phyloP scores from a whole-genome alignment of 768 basidiomycete species.

The Nidularia pulvinata region DNA sequence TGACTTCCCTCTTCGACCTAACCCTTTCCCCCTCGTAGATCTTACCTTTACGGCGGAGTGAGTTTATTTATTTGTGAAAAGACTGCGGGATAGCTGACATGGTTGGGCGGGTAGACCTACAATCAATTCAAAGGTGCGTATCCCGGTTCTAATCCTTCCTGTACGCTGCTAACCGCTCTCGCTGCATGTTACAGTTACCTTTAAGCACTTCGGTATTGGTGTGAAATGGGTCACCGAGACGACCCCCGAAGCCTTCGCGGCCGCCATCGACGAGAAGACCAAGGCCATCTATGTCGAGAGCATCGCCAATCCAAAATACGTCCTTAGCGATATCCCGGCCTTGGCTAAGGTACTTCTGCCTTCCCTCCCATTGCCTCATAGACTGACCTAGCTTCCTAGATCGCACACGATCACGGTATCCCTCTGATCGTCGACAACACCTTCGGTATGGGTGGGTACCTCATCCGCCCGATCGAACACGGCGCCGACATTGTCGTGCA shows the following conservation, averaged over 20 bases:
- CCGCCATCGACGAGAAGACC: constrained; percentile 76
- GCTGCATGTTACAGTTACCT: constrained; percentile 61
- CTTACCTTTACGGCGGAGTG: constrained; percentile 71
- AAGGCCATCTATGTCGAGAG: constrained; percentile 77
- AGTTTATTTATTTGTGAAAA: constrained; percentile 13
- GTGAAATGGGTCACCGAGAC: constrained; percentile 62
- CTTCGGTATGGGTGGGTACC: constrained; percentile 76
- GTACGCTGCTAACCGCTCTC: neutral
- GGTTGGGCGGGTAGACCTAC: constrained; percentile 45
- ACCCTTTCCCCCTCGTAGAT: too few species aligned
- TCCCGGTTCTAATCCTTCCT: neutral
- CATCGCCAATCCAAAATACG: constrained; percentile 80
- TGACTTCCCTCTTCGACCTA: too few species aligned
- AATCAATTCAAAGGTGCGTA: constrained; percentile 67
- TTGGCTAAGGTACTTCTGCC: constrained; percentile 56
- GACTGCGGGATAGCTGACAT: neutral
- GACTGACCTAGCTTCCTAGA: constrained; percentile 25
- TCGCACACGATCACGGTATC: constrained; percentile 71
- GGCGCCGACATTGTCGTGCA: constrained; percentile 84
- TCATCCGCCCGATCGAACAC: constrained; percentile 66
- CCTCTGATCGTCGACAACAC: constrained; percentile 85
- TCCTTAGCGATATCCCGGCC: constrained; percentile 64
- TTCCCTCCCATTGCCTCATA: neutral
- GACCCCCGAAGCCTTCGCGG: constrained; percentile 56
- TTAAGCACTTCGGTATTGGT: constrained; percentile 68